Percentiles rank a stretch among this genome's conserved stretches.
These are phyloP conservation scores for Neofusicoccum sp. DNA, from an alignment of 2,329 filamentous ascomycete species.

Conservation along the genomic window DNA sequence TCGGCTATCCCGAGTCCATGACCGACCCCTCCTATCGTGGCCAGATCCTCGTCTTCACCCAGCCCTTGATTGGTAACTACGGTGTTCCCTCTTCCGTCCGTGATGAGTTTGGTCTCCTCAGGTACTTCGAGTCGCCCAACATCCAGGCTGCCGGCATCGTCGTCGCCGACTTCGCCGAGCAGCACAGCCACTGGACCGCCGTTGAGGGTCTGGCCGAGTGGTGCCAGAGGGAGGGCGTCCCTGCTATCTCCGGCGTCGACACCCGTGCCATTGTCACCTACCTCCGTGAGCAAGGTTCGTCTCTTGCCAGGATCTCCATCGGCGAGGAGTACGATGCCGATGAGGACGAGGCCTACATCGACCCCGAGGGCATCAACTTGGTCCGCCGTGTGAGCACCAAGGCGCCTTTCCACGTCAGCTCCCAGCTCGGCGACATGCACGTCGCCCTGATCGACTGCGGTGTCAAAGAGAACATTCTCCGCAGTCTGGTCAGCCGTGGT, in stretches of 20 bases:
- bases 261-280: slow-evolving; percentile 95
- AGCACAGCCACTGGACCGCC: slow-evolving; percentile 98
- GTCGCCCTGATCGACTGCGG: slow-evolving; percentile 96
- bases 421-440: slow-evolving; percentile 80
- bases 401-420: slow-evolving; percentile 92
- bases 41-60: slow-evolving; percentile 97
- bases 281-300: slow-evolving; percentile 94
- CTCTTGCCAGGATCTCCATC: slow-evolving; percentile 88
- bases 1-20: slow-evolving; percentile 93
- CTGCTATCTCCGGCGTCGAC: slow-evolving; percentile 94
- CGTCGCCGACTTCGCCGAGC: slow-evolving; percentile 87
- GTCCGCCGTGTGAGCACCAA: slow-evolving; percentile 97
- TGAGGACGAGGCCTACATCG: slow-evolving; percentile 93
- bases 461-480: slow-evolving; percentile 99
- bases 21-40: slow-evolving; percentile 72
- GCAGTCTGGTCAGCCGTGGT: slow-evolving; percentile 87
- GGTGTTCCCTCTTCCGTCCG: slow-evolving; percentile 85
- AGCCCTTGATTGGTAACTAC: slow-evolving; percentile 97
- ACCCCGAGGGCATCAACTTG: slow-evolving; percentile 95
- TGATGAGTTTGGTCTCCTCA: slow-evolving; percentile 87
- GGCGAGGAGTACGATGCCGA: slow-evolving; percentile 98
- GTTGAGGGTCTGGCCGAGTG: slow-evolving; percentile 91
- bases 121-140: slow-evolving; percentile 98
- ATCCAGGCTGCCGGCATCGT: slow-evolving; percentile 96
- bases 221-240: slow-evolving; percentile 95